These are phyloP conservation scores for barrel medic (Medicago truncatula) DNA, from an alignment of 306 rosid genomes.

Conservation along the genomic window DNA sequence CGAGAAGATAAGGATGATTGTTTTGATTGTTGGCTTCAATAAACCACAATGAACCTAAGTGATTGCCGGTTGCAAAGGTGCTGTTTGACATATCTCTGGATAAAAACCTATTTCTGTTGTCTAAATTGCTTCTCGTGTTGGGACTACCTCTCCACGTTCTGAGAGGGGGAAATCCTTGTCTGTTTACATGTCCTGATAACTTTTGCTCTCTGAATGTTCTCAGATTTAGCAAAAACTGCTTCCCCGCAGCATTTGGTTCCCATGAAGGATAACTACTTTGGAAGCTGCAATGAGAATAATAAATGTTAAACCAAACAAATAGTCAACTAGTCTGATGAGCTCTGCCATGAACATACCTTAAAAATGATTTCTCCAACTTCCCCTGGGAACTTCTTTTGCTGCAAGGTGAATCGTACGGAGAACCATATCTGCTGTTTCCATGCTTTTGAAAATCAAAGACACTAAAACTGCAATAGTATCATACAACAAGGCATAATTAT, in stretches of 20 bases:
- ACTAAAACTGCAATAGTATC: slow-evolving; percentile 64
- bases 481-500: slow-evolving; percentile 17
- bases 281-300: slow-evolving; percentile 63
- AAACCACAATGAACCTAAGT: slow-evolving; percentile 65
- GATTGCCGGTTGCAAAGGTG: slow-evolving; percentile 53
- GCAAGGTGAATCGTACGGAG: slow-evolving; percentile 59
- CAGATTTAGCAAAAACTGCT: slow-evolving; percentile 63
- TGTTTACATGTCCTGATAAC: slow-evolving; percentile 52
- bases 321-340: slow-evolving; percentile 18
- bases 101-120: slow-evolving; percentile 48
- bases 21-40: slow-evolving; percentile 57
- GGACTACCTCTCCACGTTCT: slow-evolving; percentile 60
- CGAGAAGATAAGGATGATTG: slow-evolving; percentile 75
- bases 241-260: slow-evolving; percentile 79
- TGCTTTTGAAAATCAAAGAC: slow-evolving; percentile 77
- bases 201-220: slow-evolving; percentile 67
- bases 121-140: slow-evolving; percentile 49
- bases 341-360: slow-evolving; percentile 65
- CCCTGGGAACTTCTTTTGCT: slow-evolving; percentile 89
- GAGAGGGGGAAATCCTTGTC: slow-evolving; percentile 52
- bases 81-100: slow-evolving; percentile 53
- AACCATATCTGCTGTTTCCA: slow-evolving; percentile 81
- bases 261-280: slow-evolving; percentile 80
- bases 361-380: slow-evolving; percentile 94
- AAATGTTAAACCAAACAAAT: slow-evolving; percentile 26